Conservation (phyloP, 371 early-diverging fungal genomes). For the Mucor plumbeus region DNA sequence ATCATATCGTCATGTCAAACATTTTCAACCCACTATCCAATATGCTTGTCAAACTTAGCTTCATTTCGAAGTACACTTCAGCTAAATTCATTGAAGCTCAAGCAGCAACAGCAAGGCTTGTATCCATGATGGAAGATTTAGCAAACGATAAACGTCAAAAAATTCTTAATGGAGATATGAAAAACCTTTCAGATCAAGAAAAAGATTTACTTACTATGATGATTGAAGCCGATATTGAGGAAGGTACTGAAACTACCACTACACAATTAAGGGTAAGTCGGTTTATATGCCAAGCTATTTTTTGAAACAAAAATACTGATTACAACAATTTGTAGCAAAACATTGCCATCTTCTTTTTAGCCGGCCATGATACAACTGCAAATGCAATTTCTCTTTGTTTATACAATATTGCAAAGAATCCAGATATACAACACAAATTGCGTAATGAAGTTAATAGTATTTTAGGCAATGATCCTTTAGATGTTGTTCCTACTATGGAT, state of each 20-base stretch:
- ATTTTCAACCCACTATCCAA: conserved; percentile 19
- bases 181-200: background rate
- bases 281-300: background rate
- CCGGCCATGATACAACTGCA: conserved; percentile 59
- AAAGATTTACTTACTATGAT: conserved; percentile 46
- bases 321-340: conserved; percentile 34
- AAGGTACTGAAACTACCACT: conserved; percentile 21
- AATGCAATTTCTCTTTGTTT: conserved; percentile 32
- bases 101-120: conserved; percentile 9
- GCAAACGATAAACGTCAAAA: conserved; percentile 15
- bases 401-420: conserved; percentile 30
- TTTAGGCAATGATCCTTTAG: conserved; percentile 50
- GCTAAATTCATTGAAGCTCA: conserved; percentile 12
- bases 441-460: conserved; percentile 54
- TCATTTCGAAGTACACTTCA: conserved; percentile 5
- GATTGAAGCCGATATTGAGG: conserved; percentile 39
- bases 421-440: conserved; percentile 53
- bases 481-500: conserved; percentile 48
- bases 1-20: conserved; percentile 20
- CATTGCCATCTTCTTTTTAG: conserved; percentile 45
- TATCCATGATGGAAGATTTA: conserved; percentile 15
- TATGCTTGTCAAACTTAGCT: conserved; percentile 13
- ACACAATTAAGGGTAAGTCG: conserved; percentile 25
- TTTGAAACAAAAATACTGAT: background rate
- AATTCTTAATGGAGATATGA: conserved; percentile 7